Evolutionary conservation across 108 stramenopile genomes (phyloP).

Genomic region (Nitzschia inconspicua): DNA sequence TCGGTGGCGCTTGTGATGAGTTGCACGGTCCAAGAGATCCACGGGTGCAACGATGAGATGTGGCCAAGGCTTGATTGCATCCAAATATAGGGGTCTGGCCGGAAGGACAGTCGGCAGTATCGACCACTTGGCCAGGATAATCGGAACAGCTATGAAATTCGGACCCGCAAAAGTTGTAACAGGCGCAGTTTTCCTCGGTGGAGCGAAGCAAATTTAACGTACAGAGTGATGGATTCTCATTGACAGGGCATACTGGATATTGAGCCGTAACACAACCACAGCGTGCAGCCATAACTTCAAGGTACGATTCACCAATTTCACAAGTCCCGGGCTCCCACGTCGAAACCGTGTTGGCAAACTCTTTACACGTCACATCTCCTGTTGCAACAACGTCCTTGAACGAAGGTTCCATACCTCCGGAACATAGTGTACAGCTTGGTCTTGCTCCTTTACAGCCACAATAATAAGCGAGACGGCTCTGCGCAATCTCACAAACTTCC

Average conservation of each 20-base stretch:
- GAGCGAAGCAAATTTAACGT: slow-evolving; percentile 12
- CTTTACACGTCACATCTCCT: slow-evolving; percentile 6
- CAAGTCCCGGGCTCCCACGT: slow-evolving; percentile 8
- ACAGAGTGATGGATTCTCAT: slow-evolving; percentile 16
- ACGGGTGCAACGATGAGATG: slow-evolving; percentile 4
- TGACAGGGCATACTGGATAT: slow-evolving; percentile 6
- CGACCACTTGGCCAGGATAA: slow-evolving; percentile 6
- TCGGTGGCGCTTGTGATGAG: neutral
- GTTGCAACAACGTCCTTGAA: neutral
- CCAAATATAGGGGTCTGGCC: neutral
- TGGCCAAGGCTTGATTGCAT: slow-evolving; percentile 1
- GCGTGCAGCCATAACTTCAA: slow-evolving; percentile 13
- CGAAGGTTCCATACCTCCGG: slow-evolving; percentile 7
- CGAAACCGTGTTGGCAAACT: slow-evolving; percentile 6
- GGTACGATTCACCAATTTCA: neutral
- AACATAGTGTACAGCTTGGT: slow-evolving; percentile 19
- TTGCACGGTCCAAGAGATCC: slow-evolving; percentile 4
- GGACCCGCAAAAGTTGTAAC: slow-evolving; percentile 23
- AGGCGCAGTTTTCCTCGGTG: slow-evolving; percentile 13
- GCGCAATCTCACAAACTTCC: neutral
- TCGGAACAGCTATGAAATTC: slow-evolving; percentile 12
- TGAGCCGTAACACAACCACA: slow-evolving; percentile 12
- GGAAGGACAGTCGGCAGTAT: neutral
- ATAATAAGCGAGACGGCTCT: slow-evolving; percentile 8
- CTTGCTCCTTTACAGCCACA: slow-evolving; percentile 20